These are phyloP conservation scores for Gossypium bickii DNA, from an alignment of 345 rosid genomes.

Conservation along the genomic window DNA sequence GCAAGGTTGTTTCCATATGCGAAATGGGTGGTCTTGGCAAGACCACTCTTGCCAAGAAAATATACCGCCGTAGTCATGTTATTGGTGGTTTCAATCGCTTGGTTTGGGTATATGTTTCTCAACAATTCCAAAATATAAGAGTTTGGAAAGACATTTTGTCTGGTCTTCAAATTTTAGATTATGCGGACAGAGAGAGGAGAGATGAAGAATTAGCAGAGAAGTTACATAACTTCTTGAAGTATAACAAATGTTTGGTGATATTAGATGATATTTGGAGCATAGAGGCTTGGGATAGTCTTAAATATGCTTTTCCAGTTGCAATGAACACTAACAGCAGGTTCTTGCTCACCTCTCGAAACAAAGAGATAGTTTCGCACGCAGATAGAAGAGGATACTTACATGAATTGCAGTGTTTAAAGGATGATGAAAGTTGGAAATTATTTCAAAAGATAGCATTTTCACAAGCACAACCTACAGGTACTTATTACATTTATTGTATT, in stretches of 20 bases:
- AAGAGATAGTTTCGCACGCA: conserved; percentile 20
- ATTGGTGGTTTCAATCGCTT: conserved; percentile 20
- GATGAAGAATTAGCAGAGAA: conserved; percentile 29
- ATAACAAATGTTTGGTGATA: conserved; percentile 34
- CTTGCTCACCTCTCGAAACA: conserved; percentile 38
- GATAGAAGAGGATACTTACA: conserved; percentile 22
- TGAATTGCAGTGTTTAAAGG: conserved; percentile 18
- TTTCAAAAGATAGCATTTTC: conserved; percentile 14
- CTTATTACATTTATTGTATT: background rate
- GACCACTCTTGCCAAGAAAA: conserved; percentile 39
- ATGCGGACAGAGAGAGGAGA: conserved; percentile 5
- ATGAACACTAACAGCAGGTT: conserved; percentile 22
- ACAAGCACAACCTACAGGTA: background rate
- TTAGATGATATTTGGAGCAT: conserved; percentile 42
- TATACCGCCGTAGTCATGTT: conserved; percentile 16
- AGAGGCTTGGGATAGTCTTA: conserved; percentile 31
- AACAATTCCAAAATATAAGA: conserved; percentile 23
- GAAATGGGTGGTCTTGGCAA: conserved; percentile 55
- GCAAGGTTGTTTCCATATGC: conserved; percentile 20
- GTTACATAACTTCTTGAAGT: conserved; percentile 15
- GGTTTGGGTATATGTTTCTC: conserved; percentile 44
- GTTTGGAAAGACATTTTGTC: conserved; percentile 31
- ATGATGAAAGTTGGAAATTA: conserved; percentile 40
- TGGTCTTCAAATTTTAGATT: conserved; percentile 5
- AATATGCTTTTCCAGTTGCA: conserved; percentile 29